Conservation (phyloP, 805 yeast genomes). For the Monosporozyma siamensis region DNA sequence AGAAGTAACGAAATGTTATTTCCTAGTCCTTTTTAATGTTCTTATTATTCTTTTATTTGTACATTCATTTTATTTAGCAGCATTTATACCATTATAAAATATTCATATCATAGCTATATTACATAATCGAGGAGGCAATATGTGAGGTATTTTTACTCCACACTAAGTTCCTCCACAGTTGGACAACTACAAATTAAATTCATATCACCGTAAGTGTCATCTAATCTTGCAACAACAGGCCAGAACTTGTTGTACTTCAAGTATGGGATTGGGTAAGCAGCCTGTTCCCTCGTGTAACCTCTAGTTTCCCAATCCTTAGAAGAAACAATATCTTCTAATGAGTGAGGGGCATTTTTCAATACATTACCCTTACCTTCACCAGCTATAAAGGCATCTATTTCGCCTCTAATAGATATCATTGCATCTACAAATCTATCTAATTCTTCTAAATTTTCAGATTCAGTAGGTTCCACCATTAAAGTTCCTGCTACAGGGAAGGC, state of each 20-base stretch:
- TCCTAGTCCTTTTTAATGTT: too few relatives aligned
- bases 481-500: slow-evolving; percentile 98
- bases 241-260: slow-evolving; percentile 74
- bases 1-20: too few relatives aligned
- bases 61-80: slow-evolving; percentile 1
- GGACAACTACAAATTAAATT: slow-evolving; percentile 92
- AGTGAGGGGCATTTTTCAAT: slow-evolving; percentile 87
- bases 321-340: slow-evolving; percentile 64
- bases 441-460: slow-evolving; percentile 81
- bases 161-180: slow-evolving; percentile 56
- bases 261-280: slow-evolving; percentile 82
- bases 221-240: slow-evolving; percentile 91
- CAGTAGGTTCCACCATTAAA: slow-evolving; percentile 97
- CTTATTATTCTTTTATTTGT: neutral
- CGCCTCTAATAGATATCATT: slow-evolving; percentile 70
- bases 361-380: slow-evolving; percentile 60
- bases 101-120: neutral
- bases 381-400: slow-evolving; percentile 62
- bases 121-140: too few relatives aligned
- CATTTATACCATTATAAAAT: neutral
- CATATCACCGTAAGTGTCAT: slow-evolving; percentile 91
- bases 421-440: slow-evolving; percentile 86
- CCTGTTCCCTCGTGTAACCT: slow-evolving; percentile 86
- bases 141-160: neutral
- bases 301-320: slow-evolving; percentile 68